Conservation (phyloP, 345 rosid genomes). For the Lepidium africanum region DNA sequence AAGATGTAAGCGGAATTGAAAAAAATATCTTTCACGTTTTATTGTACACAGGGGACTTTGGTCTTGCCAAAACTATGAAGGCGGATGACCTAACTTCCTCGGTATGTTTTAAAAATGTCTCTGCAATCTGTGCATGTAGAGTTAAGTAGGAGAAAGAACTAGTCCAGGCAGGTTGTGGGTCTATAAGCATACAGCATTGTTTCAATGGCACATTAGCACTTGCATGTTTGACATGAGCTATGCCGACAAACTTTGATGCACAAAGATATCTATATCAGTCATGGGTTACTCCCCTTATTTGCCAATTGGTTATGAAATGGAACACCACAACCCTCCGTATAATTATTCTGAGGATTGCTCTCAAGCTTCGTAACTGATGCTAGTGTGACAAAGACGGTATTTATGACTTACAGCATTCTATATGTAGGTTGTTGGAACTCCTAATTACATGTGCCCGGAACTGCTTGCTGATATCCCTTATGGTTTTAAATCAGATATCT, state of each 20-base stretch:
- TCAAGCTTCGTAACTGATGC: background rate
- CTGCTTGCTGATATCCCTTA: constrained; percentile 96
- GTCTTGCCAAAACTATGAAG: constrained; percentile 91
- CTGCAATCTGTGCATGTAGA: background rate
- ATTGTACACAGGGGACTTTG: constrained; percentile 78
- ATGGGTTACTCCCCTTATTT: background rate
- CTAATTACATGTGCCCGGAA: constrained; percentile 99
- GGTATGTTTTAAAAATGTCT: constrained; percentile 37
- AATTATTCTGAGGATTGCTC: background rate
- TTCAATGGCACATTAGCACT: background rate
- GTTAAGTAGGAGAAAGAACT: background rate
- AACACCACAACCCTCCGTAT: background rate
- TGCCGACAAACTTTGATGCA: background rate
- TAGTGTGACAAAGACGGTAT: constrained; percentile 7
- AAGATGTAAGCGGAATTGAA: background rate
- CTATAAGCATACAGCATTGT: background rate
- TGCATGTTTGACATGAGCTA: background rate
- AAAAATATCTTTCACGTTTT: constrained; percentile 4
- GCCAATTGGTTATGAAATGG: background rate
- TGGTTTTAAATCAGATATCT: constrained; percentile 97
- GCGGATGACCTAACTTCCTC: constrained; percentile 97
- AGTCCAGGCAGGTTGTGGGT: background rate
- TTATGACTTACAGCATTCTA: constrained; percentile 11
- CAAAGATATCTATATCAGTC: background rate
- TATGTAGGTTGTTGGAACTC: constrained; percentile 96